Evolutionary conservation across 768 basidiomycete genomes (phyloP).

Genomic region (Auricularia heimuer): DNA sequence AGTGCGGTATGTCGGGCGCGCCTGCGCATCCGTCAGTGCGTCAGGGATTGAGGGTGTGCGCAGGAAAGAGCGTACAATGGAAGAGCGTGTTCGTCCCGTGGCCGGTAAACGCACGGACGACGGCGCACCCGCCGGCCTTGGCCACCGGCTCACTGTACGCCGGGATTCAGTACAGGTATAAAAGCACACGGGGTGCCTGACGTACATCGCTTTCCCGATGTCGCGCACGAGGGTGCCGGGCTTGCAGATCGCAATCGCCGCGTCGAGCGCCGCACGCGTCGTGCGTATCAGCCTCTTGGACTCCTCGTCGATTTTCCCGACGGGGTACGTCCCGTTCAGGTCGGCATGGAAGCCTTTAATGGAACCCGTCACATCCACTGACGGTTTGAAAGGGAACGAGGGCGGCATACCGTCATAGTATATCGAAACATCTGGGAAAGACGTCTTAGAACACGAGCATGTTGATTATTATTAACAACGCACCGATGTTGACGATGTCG

Average conservation of each 20-base stretch:
- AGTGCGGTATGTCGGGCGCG: constrained; percentile 85
- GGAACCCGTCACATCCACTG: no score
- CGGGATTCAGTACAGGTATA: background rate
- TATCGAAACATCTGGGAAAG: constrained; percentile 55
- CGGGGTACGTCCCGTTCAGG: constrained; percentile 87
- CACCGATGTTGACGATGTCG: constrained; percentile 93
- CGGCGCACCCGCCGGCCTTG: constrained; percentile 73
- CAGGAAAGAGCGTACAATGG: constrained; percentile 33
- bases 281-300: constrained; percentile 76
- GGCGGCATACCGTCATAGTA: constrained; percentile 56
- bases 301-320: constrained; percentile 76
- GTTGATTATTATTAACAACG: constrained; percentile 13
- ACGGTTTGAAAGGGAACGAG: no score
- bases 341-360: constrained; percentile 76
- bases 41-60: background rate
- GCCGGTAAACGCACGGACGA: constrained; percentile 85
- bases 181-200: constrained; percentile 19
- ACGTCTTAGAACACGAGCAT: background rate
- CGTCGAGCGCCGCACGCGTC: constrained; percentile 75
- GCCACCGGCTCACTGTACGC: constrained; percentile 68
- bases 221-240: constrained; percentile 87
- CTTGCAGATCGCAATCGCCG: constrained; percentile 85
- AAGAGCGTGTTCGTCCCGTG: constrained; percentile 85
- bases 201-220: constrained; percentile 73
- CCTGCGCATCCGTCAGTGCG: background rate